Evolutionary conservation across 2,329 filamentous ascomycete genomes (phyloP), one percentile per base, ranked within the genome.

Genomic region (Pseudocercospora pini-densiflorae): DNA sequence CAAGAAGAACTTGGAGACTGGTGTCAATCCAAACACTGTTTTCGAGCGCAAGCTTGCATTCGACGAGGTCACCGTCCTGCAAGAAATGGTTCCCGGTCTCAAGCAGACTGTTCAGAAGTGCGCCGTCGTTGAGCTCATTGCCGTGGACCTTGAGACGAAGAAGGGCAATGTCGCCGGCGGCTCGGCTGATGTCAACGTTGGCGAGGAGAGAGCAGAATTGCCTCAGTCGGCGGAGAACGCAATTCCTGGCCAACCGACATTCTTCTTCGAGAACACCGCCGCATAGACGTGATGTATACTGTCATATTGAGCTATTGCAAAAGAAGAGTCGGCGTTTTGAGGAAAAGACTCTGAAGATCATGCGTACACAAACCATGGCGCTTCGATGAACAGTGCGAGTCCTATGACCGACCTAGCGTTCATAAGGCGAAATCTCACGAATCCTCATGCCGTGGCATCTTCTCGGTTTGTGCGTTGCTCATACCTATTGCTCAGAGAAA

Each of bases 11-110:
- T 86, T 99, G 63, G 85, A 93, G 64, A 77, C 78, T 43, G 84
- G 85, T 59, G 68, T 75, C 31, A 90, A 92, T 68, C 88, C 94
- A 14, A 82, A 86, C 24, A 84, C 81, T 1, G 92, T 97, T 9
- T 89, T 98, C 75, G 89, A 94, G 77, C 87, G 93, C 71, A 92
- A 94, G 81, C 84, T 99, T 68, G 86, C 88, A 0, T 99, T 98
- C 79, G 90, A 97, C 74, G 95, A 99, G 84, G 84, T 89, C 57
- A 85, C 86, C 66, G 91, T 90, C 36, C 84, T 98, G 64, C 79
- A 83, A 62, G 89, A 93, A 74, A 97, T 97, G 90, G 84, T 93
- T 2, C 86, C 89, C 1, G 90, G 89, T 21, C 82, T 99, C 75
- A 92, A 91, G 85, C 89, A 91, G 79, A 90, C 90, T 19, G 89